Evolutionary conservation across 768 basidiomycete species (phyloP), one percentile per base, ranked within the genome.

Genomic region (Lactifluus hygrophoroides): DNA sequence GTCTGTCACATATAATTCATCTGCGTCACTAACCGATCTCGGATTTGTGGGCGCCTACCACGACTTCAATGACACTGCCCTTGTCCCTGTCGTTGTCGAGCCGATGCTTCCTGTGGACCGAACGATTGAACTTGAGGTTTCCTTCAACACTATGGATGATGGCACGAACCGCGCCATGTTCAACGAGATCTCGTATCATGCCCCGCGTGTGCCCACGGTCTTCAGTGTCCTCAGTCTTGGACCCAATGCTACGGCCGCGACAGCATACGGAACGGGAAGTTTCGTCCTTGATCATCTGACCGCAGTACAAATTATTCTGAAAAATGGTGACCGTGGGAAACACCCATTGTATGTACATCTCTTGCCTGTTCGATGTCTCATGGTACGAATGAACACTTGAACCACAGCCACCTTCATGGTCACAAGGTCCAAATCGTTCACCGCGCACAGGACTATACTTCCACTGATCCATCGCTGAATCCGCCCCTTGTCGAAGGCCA

Each of bases 91-190:
- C 34, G 69, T 71, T 0, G 71, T 70, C 19, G 69, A 80, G 43
- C 73, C 84, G 1, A 80, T 84, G 62, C 76, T 74, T 1, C 65
- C 70, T 0, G 73, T 75, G 1, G 82, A 84, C 30, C 77, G 76
- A 59, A 82, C 81, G 1, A 77, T 90, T 66, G 79, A 81, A 58
- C 79, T 97, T 54, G 80, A 86, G 65, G 82, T 87, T 44, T 73
- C 70, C 54, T 97, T 97, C 70, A 84, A 88, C 68, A 93, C 93
- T 3, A 87, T 91, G 81, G 73, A 78, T 64, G 86, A 94, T 66
- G 92, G 92, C 28, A 88, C 85, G 27, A 94, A 94, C 72, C 86
- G 75, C 60, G 92, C 80, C n/a, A 83, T 80, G 74, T 84, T 90
- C 72, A 84, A 90, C 66, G 71, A 75, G 49, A 73, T 87, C 66